phyloP scores from a whole-genome alignment of 768 basidiomycete species.

The Wakefieldia striispora region DNA sequence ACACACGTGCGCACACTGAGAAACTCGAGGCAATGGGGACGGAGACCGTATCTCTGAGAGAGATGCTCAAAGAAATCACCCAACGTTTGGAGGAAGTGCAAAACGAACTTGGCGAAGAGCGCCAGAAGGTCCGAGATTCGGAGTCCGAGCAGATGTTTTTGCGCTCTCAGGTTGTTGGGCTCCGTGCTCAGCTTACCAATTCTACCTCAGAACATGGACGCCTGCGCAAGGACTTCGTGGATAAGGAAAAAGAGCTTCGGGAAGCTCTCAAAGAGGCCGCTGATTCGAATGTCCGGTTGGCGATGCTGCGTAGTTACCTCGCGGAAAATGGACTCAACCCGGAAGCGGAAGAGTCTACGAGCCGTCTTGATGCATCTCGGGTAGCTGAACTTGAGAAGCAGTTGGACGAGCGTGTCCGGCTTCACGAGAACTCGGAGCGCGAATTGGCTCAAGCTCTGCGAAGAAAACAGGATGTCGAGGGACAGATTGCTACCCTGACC shows the following conservation, averaged over 20 bases:
- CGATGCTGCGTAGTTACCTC: constrained; percentile 81
- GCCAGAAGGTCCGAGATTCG: constrained; percentile 57
- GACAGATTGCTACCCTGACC: constrained; percentile 61
- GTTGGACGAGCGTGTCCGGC: constrained; percentile 67
- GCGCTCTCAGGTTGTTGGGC: constrained; percentile 68
- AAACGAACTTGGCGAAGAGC: constrained; percentile 63
- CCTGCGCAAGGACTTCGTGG: constrained; percentile 64
- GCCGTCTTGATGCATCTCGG: constrained; percentile 36
- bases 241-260: constrained; percentile 61
- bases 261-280: constrained; percentile 64
- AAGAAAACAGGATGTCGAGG: constrained; percentile 73
- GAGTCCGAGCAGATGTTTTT: constrained; percentile 64
- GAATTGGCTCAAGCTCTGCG: constrained; percentile 66
- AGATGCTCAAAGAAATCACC: constrained; percentile 76
- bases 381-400: constrained; percentile 75
- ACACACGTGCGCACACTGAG: constrained; percentile 74
- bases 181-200: constrained; percentile 70
- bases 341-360: constrained; percentile 61
- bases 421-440: constrained; percentile 72
- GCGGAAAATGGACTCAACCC: constrained; percentile 83
- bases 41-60: constrained; percentile 71
- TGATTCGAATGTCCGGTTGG: constrained; percentile 70
- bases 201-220: constrained; percentile 68
- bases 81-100: constrained; percentile 71
- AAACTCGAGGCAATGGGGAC: constrained; percentile 77